phyloP scores from a whole-genome alignment of 371 early-diverging fungal genomes.

The Lichtheimia hyalospora region DNA sequence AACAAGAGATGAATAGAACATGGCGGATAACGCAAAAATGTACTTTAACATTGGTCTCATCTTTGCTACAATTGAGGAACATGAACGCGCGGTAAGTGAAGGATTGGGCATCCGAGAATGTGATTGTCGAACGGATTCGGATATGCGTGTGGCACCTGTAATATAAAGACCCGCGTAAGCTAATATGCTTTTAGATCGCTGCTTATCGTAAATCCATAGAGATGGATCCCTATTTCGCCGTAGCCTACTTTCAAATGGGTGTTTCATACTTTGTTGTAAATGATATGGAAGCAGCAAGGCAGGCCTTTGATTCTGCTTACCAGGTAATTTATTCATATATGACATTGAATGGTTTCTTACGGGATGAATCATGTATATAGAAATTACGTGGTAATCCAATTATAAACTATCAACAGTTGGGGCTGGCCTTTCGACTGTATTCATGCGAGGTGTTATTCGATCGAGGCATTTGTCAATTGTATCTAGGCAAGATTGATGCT shows the following conservation, averaged over 20 bases:
- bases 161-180: slow-evolving; percentile 2
- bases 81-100: slow-evolving; percentile 79
- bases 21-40: slow-evolving; percentile 91
- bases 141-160: slow-evolving; percentile 1
- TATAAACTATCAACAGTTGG: slow-evolving; percentile 95
- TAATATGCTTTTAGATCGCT: slow-evolving; percentile 50
- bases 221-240: slow-evolving; percentile 86
- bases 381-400: slow-evolving; percentile 85
- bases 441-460: slow-evolving; percentile 90
- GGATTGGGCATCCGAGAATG: slow-evolving; percentile 4
- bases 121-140: slow-evolving; percentile 6
- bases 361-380: slow-evolving; percentile 32
- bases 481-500: slow-evolving; percentile 70
- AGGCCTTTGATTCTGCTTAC: slow-evolving; percentile 75
- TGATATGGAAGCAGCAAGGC: slow-evolving; percentile 63
- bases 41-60: slow-evolving; percentile 94
- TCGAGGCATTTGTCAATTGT: slow-evolving; percentile 81
- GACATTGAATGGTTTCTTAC: not conserved
- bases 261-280: slow-evolving; percentile 72
- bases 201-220: slow-evolving; percentile 74
- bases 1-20: slow-evolving; percentile 49
- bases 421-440: slow-evolving; percentile 84
- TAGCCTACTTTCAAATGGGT: slow-evolving; percentile 92
- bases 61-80: slow-evolving; percentile 70
- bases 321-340: slow-evolving; percentile 30